Evolutionary conservation across 192 early-diverging fungal species (phyloP).

Genomic region (Backusella parvicylindrica): DNA sequence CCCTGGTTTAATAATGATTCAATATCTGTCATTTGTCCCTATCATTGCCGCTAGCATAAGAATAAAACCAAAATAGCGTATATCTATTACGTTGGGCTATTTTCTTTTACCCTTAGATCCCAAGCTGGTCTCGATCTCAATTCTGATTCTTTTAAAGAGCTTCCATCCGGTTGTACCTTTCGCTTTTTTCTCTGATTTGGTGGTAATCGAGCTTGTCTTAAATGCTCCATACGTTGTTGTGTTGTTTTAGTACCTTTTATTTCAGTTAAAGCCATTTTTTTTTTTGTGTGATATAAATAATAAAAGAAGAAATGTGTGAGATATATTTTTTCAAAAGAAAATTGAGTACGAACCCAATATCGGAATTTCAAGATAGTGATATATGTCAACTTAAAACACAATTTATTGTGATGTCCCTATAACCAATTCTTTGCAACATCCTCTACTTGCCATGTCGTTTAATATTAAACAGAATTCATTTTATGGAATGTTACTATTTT

Average conservation of each 20-base stretch:
- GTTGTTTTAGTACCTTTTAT: not conserved
- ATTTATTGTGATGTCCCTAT: too few relatives aligned
- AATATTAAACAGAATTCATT: too few relatives aligned
- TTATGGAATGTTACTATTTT: too few relatives aligned
- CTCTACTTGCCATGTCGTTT: too few relatives aligned
- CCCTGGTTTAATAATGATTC: not conserved
- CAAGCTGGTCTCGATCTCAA: not conserved
- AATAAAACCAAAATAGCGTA: not conserved
- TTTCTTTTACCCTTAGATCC: constrained; percentile 4
- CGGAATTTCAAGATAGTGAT: too few relatives aligned
- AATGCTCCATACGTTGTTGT: not conserved
- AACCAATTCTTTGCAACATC: too few relatives aligned
- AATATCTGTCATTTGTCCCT: constrained; percentile 1
- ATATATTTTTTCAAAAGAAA: too few relatives aligned
- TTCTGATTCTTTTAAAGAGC: not conserved
- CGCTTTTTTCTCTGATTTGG: not conserved
- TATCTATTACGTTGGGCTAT: not conserved
- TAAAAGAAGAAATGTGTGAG: too few relatives aligned
- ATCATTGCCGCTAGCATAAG: not conserved
- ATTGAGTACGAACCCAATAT: too few relatives aligned
- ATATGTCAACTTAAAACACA: too few relatives aligned
- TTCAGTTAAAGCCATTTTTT: not conserved
- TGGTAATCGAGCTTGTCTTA: not conserved
- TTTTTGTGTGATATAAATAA: not conserved
- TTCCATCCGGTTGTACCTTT: not conserved